These are phyloP conservation scores for Tetracentron sinense DNA, from an alignment of 164 flowering plant genomes.

Conservation along the genomic window DNA sequence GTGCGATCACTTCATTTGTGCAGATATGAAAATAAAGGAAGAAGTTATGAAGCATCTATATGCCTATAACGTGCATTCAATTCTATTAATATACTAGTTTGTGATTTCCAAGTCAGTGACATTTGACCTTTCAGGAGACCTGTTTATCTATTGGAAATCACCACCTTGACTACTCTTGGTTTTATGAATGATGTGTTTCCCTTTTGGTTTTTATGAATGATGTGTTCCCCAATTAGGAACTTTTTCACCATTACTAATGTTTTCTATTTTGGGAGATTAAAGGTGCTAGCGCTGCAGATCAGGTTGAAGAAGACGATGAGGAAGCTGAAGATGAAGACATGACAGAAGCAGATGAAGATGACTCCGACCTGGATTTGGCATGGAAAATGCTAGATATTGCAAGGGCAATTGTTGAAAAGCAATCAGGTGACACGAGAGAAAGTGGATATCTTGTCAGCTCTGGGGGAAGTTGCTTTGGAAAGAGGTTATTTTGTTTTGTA, in stretches of 20 bases:
- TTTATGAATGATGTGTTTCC: not conserved
- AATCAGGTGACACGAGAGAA: slow-evolving; percentile 69
- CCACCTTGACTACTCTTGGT: not conserved
- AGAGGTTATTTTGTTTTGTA: too few relatives aligned
- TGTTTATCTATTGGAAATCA: too few relatives aligned
- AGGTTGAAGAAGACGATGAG: slow-evolving; percentile 44
- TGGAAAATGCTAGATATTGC: slow-evolving; percentile 98
- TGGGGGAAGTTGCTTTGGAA: slow-evolving; percentile 92
- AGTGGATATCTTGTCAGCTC: slow-evolving; percentile 81
- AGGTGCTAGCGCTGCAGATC: slow-evolving; percentile 33
- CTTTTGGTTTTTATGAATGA: too few relatives aligned
- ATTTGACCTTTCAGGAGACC: not conserved
- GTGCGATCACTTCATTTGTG: too few relatives aligned
- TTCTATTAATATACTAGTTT: too few relatives aligned
- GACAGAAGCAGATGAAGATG: slow-evolving; percentile 84
- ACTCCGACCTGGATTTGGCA: slow-evolving; percentile 92
- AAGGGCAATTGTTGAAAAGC: slow-evolving; percentile 84
- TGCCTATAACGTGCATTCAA: too few relatives aligned
- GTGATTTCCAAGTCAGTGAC: too few relatives aligned
- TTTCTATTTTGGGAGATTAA: not conserved
- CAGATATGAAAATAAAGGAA: too few relatives aligned
- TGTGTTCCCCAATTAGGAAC: not conserved
- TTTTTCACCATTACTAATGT: not conserved
- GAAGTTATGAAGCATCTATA: too few relatives aligned
- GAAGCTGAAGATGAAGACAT: slow-evolving; percentile 64